Conservation (phyloP, 257 asterid species). For the Solanum pinnatisectum region DNA sequence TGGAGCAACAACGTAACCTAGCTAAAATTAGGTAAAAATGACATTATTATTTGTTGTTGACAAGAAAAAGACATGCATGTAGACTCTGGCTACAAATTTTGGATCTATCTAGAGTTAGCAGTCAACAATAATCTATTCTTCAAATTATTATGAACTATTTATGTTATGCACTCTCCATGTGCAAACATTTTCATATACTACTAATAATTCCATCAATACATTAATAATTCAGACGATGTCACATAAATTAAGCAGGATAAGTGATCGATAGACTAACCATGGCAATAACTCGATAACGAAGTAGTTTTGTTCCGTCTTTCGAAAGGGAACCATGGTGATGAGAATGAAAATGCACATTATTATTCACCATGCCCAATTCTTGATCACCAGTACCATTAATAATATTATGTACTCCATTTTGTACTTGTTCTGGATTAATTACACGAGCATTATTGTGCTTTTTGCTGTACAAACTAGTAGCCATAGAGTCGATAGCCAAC, state of each 20-base stretch:
- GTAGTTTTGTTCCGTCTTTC: constrained; percentile 20
- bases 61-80: neutral
- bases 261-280: constrained; percentile 23
- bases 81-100: neutral
- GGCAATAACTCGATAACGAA: constrained; percentile 53
- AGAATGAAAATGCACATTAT: constrained; percentile 11
- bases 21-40: neutral
- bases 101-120: neutral
- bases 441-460: constrained; percentile 1
- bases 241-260: neutral
- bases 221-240: neutral
- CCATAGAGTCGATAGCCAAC: constrained; percentile 47
- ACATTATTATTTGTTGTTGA: neutral
- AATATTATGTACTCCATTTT: neutral
- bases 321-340: constrained; percentile 28
- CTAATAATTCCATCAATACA: neutral
- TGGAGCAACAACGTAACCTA: neutral
- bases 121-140: neutral
- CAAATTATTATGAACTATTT: neutral
- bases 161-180: neutral
- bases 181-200: neutral
- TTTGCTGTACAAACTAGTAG: constrained; percentile 40
- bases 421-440: neutral
- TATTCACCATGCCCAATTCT: constrained; percentile 24
- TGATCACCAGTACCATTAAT: neutral